Evolutionary conservation across 2,329 filamentous ascomycete species (phyloP).

Genomic region (Aspergillus viridinutans): DNA sequence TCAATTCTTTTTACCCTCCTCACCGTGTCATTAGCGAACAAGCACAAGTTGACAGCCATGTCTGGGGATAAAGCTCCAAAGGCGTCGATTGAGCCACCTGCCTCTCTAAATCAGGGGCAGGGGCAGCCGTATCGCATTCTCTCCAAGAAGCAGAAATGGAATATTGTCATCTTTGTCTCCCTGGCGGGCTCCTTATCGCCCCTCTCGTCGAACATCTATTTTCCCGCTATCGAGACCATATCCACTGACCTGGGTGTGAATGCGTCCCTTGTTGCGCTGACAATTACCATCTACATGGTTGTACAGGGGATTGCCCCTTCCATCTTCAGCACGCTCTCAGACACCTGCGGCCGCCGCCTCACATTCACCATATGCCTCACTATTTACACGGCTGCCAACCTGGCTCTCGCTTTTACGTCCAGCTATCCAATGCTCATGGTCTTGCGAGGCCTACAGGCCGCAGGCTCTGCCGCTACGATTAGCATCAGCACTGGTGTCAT

Average conservation of each 20-base stretch:
- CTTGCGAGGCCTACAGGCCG: conserved; percentile 6
- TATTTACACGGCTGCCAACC: conserved; percentile 47
- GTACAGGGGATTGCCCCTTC: conserved; percentile 49
- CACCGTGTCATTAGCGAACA: too few species aligned
- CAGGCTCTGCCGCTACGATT: conserved; percentile 5
- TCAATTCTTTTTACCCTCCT: too few species aligned
- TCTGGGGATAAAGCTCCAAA: too few species aligned
- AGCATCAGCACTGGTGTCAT: conserved; percentile 37
- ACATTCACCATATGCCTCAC: conserved; percentile 46
- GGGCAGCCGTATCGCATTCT: conserved; percentile 29
- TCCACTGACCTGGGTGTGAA: conserved; percentile 24
- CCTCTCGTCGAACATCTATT: conserved; percentile 45
- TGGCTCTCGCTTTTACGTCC: conserved; percentile 35
- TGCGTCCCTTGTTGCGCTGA: conserved; percentile 29
- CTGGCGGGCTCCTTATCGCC: conserved; percentile 43
- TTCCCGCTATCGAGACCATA: conserved; percentile 36
- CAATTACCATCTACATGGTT: conserved; percentile 45
- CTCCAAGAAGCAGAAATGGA: conserved; percentile 30
- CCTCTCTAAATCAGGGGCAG: too few species aligned
- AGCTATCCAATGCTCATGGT: conserved; percentile 8
- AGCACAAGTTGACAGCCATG: too few species aligned
- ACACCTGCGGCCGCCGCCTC: conserved; percentile 44
- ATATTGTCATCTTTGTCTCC: conserved; percentile 38
- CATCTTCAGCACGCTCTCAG: conserved; percentile 49
- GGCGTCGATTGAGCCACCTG: too few species aligned